Evolutionary conservation across 306 rosid genomes (phyloP).

Genomic region (Rosa chinensis): DNA sequence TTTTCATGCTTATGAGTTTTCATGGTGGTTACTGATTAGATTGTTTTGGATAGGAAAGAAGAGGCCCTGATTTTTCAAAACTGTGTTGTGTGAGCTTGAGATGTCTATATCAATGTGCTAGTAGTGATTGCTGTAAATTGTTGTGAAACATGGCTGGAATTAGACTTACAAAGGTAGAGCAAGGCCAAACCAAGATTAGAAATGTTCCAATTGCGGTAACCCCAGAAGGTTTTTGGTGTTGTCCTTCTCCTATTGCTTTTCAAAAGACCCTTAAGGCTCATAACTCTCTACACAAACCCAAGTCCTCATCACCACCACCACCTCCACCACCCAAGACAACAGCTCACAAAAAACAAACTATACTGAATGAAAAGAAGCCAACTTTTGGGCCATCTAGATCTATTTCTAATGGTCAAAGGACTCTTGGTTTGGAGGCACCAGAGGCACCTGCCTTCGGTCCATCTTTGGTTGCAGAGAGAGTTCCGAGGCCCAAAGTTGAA

Average conservation of each 20-base stretch:
- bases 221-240: slow-evolving; percentile 96
- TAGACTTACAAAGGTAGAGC: slow-evolving; percentile 57
- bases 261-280: slow-evolving; percentile 77
- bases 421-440: slow-evolving; percentile 46
- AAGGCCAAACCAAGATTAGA: slow-evolving; percentile 74
- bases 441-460: slow-evolving; percentile 43
- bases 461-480: slow-evolving; percentile 58
- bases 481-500: slow-evolving; percentile 60
- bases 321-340: slow-evolving; percentile 41
- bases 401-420: slow-evolving; percentile 52
- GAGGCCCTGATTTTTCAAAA: slow-evolving; percentile 3
- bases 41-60: slow-evolving; percentile 19
- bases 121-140: slow-evolving; percentile 35
- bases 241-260: slow-evolving; percentile 91
- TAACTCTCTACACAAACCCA: slow-evolving; percentile 67
- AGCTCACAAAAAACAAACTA: slow-evolving; percentile 47
- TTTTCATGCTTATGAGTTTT: slow-evolving; percentile 23
- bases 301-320: slow-evolving; percentile 69
- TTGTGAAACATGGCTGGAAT: slow-evolving; percentile 66
- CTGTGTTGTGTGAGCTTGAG: too few relatives aligned
- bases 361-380: slow-evolving; percentile 51
- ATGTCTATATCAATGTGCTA: slow-evolving; percentile 29
- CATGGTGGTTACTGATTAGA: slow-evolving; percentile 11
- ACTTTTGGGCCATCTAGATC: slow-evolving; percentile 52
- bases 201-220: slow-evolving; percentile 93